A percentile compares a stretch with the other conserved stretches of the same genome.
Conservation (phyloP, 108 stramenopile species). For the Pseudonitzschia multiseries region DNA sequence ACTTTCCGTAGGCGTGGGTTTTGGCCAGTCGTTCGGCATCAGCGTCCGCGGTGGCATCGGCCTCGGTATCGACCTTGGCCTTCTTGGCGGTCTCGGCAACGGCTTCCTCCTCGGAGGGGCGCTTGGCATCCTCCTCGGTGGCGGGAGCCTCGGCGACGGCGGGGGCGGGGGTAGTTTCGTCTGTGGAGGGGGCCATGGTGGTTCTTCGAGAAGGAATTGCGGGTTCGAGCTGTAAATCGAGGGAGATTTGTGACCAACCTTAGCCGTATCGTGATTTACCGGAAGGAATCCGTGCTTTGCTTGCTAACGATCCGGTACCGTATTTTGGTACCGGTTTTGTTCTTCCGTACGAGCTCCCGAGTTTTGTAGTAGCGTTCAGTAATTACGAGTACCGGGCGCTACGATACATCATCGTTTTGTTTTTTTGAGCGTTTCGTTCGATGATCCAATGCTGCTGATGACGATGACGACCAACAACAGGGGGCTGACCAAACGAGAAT, state of each 20-base stretch:
- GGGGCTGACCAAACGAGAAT: background rate
- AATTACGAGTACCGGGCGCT: too few relatives aligned
- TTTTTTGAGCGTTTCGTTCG: background rate
- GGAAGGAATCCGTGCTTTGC: too few relatives aligned
- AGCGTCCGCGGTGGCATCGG: background rate
- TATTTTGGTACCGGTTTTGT: too few relatives aligned
- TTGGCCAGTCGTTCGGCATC: conserved; percentile 6
- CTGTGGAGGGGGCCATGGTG: conserved; percentile 4
- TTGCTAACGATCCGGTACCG: too few relatives aligned
- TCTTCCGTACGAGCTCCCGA: too few relatives aligned
- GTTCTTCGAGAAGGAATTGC: too few relatives aligned
- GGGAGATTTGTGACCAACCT: too few relatives aligned
- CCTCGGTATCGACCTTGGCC: conserved; percentile 4
- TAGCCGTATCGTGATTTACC: too few relatives aligned
- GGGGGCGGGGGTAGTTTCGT: background rate
- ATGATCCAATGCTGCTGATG: background rate
- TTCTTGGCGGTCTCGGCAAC: conserved; percentile 6
- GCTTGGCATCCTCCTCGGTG: conserved; percentile 6
- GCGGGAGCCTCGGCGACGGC: background rate
- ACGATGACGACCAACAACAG: background rate
- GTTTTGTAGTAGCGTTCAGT: too few relatives aligned
- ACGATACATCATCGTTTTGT: too few relatives aligned
- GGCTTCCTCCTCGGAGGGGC: conserved; percentile 6
- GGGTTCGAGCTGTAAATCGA: too few relatives aligned
- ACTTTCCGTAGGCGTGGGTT: conserved; percentile 80